Evolutionary conservation across 345 rosid species (phyloP).

Genomic region (Fremontodendron californicum): DNA sequence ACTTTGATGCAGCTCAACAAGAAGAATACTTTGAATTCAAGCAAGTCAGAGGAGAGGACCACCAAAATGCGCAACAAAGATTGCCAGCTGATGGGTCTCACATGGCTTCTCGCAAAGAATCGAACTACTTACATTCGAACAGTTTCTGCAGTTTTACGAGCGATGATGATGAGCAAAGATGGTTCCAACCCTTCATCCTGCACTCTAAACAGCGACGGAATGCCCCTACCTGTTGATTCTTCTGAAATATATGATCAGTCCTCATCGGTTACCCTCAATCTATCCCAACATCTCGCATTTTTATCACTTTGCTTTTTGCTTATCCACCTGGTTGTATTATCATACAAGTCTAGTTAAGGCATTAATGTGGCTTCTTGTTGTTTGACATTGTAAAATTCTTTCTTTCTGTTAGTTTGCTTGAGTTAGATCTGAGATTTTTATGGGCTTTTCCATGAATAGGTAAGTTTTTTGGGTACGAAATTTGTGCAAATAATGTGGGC

Average conservation of each 20-base stretch:
- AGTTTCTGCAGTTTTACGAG: conserved; percentile 73
- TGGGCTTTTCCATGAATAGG: conserved; percentile 6
- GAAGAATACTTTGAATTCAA: conserved; percentile 47
- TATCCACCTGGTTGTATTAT: conserved; percentile 19
- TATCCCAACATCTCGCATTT: not conserved
- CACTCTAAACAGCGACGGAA: conserved; percentile 69
- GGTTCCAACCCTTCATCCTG: conserved; percentile 61
- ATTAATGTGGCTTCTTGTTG: not conserved
- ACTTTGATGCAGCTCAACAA: conserved; percentile 50
- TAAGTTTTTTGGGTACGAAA: not conserved
- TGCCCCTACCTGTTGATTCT: conserved; percentile 91
- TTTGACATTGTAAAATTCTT: conserved; percentile 8
- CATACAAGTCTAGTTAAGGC: conserved; percentile 15
- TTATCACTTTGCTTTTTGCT: conserved; percentile 16
- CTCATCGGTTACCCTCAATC: conserved; percentile 16
- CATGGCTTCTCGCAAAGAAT: conserved; percentile 90
- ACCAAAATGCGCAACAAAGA: conserved; percentile 81
- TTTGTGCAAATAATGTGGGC: conserved; percentile 10
- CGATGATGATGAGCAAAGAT: conserved; percentile 55
- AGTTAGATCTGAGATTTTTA: conserved; percentile 2
- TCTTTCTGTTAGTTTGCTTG: conserved; percentile 3
- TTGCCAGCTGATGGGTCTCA: conserved; percentile 89
- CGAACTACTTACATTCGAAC: conserved; percentile 76
- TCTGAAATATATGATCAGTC: conserved; percentile 48
- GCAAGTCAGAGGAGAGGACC: conserved; percentile 63